phyloP scores from a whole-genome alignment of 306 rosid genomes.

The Vicia sativa region DNA sequence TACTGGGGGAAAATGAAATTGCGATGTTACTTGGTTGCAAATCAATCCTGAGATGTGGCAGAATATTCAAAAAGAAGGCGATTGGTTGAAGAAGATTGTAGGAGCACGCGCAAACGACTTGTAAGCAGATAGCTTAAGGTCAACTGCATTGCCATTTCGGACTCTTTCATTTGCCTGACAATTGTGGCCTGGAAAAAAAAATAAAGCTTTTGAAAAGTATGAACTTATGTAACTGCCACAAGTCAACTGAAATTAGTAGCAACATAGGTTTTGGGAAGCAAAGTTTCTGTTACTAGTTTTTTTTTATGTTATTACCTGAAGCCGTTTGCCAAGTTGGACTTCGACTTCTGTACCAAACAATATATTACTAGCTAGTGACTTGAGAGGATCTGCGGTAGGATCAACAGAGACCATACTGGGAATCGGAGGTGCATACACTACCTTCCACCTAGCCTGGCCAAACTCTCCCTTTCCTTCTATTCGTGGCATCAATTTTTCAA shows the following conservation, averaged over 20 bases:
- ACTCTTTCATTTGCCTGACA: conserved; percentile 92
- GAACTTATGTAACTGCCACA: background rate
- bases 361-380: conserved; percentile 84
- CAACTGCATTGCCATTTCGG: conserved; percentile 95
- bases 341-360: conserved; percentile 93
- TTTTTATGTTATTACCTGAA: conserved; percentile 56
- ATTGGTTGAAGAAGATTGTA: conserved; percentile 88
- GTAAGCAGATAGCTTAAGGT: conserved; percentile 86
- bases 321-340: conserved; percentile 91
- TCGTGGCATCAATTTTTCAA: conserved; percentile 93
- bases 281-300: too few species aligned
- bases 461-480: conserved; percentile 96
- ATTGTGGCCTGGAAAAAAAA: conserved; percentile 64
- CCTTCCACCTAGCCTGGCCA: conserved; percentile 93
- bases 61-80: conserved; percentile 90
- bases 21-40: conserved; percentile 8
- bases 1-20: background rate
- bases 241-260: too few species aligned
- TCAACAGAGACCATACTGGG: conserved; percentile 82
- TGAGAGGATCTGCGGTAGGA: conserved; percentile 85
- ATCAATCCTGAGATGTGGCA: conserved; percentile 71
- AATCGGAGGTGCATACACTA: conserved; percentile 92
- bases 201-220: conserved; percentile 23
- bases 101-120: conserved; percentile 79
- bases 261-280: too few species aligned